Evolutionary conservation across 495 filamentous ascomycete species (phyloP).

Genomic region (Aspergillus sclerotiicarbonarius): DNA sequence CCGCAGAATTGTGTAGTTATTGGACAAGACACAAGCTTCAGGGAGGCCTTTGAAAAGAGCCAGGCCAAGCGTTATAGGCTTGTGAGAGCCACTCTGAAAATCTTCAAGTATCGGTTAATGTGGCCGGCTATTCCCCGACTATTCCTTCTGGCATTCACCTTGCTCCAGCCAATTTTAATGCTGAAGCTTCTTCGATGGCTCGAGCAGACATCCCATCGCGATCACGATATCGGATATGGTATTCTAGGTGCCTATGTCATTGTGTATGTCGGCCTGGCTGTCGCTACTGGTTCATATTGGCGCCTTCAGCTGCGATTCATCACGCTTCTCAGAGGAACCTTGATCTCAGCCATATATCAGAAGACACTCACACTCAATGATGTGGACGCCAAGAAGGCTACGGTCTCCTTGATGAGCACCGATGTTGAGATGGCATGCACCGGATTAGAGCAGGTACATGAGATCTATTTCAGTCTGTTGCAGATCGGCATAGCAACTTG

Average conservation of each 20-base stretch:
- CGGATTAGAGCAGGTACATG: background rate
- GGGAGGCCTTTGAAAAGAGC: background rate
- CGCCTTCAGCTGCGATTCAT: slow-evolving; percentile 2
- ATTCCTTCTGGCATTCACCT: background rate
- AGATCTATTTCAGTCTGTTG: background rate
- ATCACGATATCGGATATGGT: background rate
- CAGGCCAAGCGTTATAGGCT: background rate
- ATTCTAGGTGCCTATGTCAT: background rate
- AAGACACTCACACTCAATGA: background rate
- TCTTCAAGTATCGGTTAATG: background rate
- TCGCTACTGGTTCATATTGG: background rate
- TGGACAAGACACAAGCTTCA: background rate
- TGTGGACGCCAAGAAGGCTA: background rate
- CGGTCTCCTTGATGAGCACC: background rate
- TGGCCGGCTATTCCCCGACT: background rate
- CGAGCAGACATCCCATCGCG: background rate
- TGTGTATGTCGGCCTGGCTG: background rate
- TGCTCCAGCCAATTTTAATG: background rate
- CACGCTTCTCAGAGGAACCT: background rate
- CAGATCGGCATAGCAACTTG: background rate
- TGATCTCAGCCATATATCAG: background rate
- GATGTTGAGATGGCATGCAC: slow-evolving; percentile 3
- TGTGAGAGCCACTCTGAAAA: background rate
- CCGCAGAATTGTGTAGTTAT: background rate
- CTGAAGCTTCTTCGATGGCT: background rate